Conservation (phyloP, 768 basidiomycete genomes). For the Psilocybe subaeruginosa region DNA sequence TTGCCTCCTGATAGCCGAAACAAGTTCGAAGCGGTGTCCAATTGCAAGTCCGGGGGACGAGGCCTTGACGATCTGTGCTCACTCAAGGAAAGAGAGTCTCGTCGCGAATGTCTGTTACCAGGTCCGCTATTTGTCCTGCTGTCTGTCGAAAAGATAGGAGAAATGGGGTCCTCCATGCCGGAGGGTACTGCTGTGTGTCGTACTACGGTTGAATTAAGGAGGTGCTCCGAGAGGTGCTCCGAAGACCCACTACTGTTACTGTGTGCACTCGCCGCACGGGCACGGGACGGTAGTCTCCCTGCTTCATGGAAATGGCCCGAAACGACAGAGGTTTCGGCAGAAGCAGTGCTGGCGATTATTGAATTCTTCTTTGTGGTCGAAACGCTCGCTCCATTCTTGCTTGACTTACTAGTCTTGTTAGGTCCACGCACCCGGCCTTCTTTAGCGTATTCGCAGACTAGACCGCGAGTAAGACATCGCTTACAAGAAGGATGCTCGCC, state of each 20-base stretch:
- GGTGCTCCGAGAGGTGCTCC: conserved; percentile 15
- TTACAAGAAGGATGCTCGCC: conserved; percentile 73
- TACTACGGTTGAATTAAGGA: background rate
- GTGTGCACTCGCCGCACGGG: conserved; percentile 23
- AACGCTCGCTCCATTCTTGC: background rate
- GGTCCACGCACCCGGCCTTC: conserved; percentile 67
- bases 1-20: conserved; percentile 7
- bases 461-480: conserved; percentile 60
- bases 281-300: conserved; percentile 8
- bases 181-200: background rate
- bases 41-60: conserved; percentile 32
- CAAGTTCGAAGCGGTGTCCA: conserved; percentile 26
- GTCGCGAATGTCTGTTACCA: conserved; percentile 6
- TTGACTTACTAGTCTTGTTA: conserved; percentile 51
- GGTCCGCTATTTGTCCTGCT: background rate
- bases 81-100: conserved; percentile 25
- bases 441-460: conserved; percentile 68
- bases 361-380: background rate
- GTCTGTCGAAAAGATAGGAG: background rate
- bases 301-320: conserved; percentile 10
- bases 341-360: background rate
- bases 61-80: conserved; percentile 28
- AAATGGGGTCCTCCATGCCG: background rate
- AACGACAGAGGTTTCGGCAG: conserved; percentile 4
- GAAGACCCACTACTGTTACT: conserved; percentile 23